A percentile compares a stretch with the other conserved stretches of the same genome.
Conservation (phyloP, 768 basidiomycete species). For the Scleroderma bovista region DNA sequence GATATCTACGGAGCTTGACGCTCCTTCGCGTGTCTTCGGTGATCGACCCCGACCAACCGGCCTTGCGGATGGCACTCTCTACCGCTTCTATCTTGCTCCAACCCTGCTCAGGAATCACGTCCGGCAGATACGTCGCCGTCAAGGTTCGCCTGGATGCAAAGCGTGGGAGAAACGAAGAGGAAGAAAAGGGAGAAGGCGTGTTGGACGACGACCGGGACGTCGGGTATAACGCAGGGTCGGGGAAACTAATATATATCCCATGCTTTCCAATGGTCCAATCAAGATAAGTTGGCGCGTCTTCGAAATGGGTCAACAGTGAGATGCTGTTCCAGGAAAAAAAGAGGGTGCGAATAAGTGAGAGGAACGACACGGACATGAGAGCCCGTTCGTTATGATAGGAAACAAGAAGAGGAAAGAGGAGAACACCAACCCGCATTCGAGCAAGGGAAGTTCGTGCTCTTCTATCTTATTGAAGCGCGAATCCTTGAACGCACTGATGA, state of each 20-base stretch:
- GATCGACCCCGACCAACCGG: constrained; percentile 80
- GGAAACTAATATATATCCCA: constrained; percentile 86
- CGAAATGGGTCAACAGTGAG: constrained; percentile 91
- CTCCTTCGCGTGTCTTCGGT: constrained; percentile 77
- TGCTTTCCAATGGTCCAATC: constrained; percentile 93
- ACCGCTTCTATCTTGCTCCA: constrained; percentile 91
- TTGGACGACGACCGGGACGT: constrained; percentile 47
- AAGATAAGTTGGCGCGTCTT: constrained; percentile 75
- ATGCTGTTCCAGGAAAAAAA: constrained; percentile 45
- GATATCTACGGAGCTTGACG: constrained; percentile 75
- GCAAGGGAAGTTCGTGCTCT: constrained; percentile 63
- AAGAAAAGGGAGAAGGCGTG: constrained; percentile 67
- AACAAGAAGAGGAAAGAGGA: constrained; percentile 1
- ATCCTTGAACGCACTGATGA: constrained; percentile 88
- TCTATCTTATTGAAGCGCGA: constrained; percentile 79
- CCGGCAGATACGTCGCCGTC: constrained; percentile 88
- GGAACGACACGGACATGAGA: neutral
- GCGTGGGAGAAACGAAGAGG: constrained; percentile 53
- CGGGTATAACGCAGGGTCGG: constrained; percentile 63
- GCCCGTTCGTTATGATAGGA: neutral
- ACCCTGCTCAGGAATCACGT: constrained; percentile 88
- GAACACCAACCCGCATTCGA: constrained; percentile 80
- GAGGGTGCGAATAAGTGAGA: neutral
- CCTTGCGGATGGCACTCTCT: constrained; percentile 88
- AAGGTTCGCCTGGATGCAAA: constrained; percentile 55